Base-by-base conservation (phyloP, 148 eudicot species). In the Camellia japonica region DNA sequence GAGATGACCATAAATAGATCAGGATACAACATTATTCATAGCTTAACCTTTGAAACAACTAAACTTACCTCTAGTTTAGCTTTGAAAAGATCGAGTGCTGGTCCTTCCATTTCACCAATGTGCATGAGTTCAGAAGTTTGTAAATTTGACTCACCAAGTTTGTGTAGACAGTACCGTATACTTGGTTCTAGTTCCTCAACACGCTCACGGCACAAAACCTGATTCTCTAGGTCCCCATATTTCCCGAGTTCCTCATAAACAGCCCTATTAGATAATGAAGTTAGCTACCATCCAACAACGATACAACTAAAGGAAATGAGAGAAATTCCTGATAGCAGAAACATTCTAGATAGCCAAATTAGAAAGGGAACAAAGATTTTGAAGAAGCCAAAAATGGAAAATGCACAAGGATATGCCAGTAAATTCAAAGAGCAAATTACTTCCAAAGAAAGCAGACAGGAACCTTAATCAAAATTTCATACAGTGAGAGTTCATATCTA, bases 181-280 rank as follows among this genome's bases (percentile, higher is more conserved):
- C 95, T 95, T 42, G 99, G 99, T 84, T 95, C 97, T 66, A 95
- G 86, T 87, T 93, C 97, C 82, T 92, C 97, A 83, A 95, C 99
- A 52, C 97, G 97, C 75, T 94, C 97, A 78, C 97, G 91, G 76
- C 98, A 94, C 67, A 94, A 85, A 63, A 92, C 82, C 82, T 92
- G 98, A 86, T 87, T 91, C 79, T 94, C 97, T n/a, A 93, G 88
- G 82, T 93, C 98, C 82, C 98, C 99, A 83, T 95, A 95, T 85
- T 95, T 95, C 66, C 97, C 99, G 73, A 95, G 97, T 85, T 93
- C 98, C 87, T 95, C 97, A 80, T 95, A 93, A 46, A 95, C 99
- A 86, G 97, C 97, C 89, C 99, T 30, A 30, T 30, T 30, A 30
- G 30, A 30, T 71, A 16, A 80, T 19, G 49, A 73, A 71, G 74